Evolutionary conservation across 768 basidiomycete genomes (phyloP).

Genomic region (Kockovaella imperatae): DNA sequence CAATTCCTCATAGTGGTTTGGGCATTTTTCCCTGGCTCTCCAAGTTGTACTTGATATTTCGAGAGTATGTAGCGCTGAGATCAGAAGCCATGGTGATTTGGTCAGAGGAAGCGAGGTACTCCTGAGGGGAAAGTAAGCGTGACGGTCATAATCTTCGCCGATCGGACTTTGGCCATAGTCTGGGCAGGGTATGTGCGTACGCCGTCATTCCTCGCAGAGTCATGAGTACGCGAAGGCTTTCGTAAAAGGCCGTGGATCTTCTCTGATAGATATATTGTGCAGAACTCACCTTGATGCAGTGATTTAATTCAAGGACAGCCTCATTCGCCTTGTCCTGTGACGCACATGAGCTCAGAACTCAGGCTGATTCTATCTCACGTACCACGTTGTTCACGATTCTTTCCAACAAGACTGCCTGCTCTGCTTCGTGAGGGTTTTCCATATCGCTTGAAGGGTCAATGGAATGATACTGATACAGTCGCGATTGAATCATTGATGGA

Average conservation of each 20-base stretch:
- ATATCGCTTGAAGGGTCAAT: conserved; percentile 47
- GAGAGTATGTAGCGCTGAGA: conserved; percentile 74
- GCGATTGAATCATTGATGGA: not conserved
- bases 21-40: conserved; percentile 51
- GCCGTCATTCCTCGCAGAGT: too few species aligned
- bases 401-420: conserved; percentile 81
- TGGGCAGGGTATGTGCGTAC: not conserved
- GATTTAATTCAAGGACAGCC: conserved; percentile 77
- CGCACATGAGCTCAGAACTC: not conserved
- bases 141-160: not conserved
- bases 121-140: conserved; percentile 43
- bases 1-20: conserved; percentile 32
- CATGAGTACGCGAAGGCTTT: not conserved
- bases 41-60: conserved; percentile 88
- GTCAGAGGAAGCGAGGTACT: conserved; percentile 69
- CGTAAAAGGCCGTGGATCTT: not conserved
- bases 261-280: not conserved
- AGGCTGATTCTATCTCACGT: conserved; percentile 31
- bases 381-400: conserved; percentile 86
- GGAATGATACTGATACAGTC: conserved; percentile 4
- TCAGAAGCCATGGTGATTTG: conserved; percentile 73
- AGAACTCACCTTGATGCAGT: conserved; percentile 65
- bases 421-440: conserved; percentile 93
- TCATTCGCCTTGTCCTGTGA: conserved; percentile 84
- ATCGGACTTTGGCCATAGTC: not conserved